Evolutionary conservation across 2,329 filamentous ascomycete genomes (phyloP), one percentile per base, ranked within the genome.

Genomic region (Sporothrix sp.): DNA sequence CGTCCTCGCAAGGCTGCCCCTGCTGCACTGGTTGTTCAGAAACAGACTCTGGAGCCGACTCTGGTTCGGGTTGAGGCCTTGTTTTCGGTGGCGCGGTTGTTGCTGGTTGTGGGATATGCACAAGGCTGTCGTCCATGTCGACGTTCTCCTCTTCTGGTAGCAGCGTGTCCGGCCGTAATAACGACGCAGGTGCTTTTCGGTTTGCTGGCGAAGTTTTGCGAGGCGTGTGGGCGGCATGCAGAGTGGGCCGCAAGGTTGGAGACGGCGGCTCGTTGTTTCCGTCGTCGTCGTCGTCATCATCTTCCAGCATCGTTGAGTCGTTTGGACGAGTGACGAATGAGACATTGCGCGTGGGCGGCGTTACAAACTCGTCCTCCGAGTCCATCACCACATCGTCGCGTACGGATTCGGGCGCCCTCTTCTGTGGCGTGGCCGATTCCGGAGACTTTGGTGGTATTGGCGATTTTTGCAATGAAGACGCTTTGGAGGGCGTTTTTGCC

Each of bases 341-440:
- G 50, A 60, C 53, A 58, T 73, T 62, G 33, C 61, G 63, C 9
- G 63, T 63, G 8, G 63, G 66, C 11, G 72, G 68, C 5, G 69
- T 70, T 6, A 73, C 57, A 37, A 71, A 73, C 38, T 79, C 76
- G 38, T 79, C 76, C 39, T 80, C 77, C 0, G 77, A 81, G 57
- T 81, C 77, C 47, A 73, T 68, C 36, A 80, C 72, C 7, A 77
- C 61, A 30, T 62, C 61, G 25, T 51, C 52, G 40, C 46, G 57
- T 44, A 56, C 56, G 7, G 56, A 54, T 13, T 46, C 56, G 11
- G 52, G 50, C 18, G 50, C 54, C 16, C 48, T 50, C 30, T 52
- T 54, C 6, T 45, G 4, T 2, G 52, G 59, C 4, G 53, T 55
- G 25, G 20, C 30, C 2, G 46, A 42, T 23, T 11, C 25, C 6